phyloP scores from a whole-genome alignment of 305 asterid genomes.

The Fraxinus sp. region DNA sequence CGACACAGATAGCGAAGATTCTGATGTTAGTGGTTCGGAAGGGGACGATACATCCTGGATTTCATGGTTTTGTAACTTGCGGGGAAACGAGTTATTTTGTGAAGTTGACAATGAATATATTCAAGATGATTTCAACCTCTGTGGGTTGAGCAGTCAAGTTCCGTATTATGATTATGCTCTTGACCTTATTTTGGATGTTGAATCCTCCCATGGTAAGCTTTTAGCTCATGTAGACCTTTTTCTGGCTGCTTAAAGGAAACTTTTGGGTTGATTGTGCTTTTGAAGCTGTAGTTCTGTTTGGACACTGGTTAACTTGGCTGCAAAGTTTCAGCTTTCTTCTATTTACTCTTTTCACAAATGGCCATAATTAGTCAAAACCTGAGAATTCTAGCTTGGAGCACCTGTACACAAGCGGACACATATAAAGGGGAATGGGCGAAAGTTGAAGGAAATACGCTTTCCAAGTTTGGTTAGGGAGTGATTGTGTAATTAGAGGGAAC shows the following conservation, averaged over 20 bases:
- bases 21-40: neutral
- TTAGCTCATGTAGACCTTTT: neutral
- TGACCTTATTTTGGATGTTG: neutral
- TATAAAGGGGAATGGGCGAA: neutral
- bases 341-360: neutral
- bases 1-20: neutral
- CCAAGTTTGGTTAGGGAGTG: neutral
- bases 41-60: neutral
- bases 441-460: neutral
- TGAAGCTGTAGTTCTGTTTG: neutral
- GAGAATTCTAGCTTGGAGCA: neutral
- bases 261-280: neutral
- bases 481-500: neutral
- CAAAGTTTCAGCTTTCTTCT: neutral
- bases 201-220: neutral
- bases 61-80: neutral
- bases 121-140: neutral
- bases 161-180: neutral
- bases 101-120: neutral
- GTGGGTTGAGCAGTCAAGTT: neutral
- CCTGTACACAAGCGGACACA: neutral
- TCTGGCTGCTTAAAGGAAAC: neutral
- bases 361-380: neutral
- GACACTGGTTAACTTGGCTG: neutral
- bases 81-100: slow-evolving; percentile 3